These are phyloP conservation scores for Lepidium aucheri DNA, from an alignment of 345 rosid species.

Conservation along the genomic window DNA sequence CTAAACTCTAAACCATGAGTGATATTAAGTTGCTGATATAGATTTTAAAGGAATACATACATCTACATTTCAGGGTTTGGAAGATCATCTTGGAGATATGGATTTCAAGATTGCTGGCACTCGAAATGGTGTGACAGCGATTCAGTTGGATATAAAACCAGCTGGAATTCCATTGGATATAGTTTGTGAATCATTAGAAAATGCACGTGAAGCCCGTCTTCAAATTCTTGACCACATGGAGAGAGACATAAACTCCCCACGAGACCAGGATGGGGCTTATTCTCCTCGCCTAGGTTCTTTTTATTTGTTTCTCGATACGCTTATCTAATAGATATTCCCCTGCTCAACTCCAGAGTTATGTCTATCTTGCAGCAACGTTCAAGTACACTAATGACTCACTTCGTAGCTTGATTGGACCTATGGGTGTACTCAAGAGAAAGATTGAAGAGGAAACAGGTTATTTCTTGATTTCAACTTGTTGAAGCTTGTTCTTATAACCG, in stretches of 20 bases:
- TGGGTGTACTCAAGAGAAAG: conserved; percentile 69
- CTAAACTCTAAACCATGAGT: not conserved
- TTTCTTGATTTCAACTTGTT: not conserved
- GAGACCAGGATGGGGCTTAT: conserved; percentile 40
- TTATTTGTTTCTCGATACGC: not conserved
- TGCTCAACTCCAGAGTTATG: not conserved
- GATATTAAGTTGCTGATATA: not conserved
- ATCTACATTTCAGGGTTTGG: conserved; percentile 56
- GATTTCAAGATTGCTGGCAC: conserved; percentile 99
- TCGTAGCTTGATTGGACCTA: conserved; percentile 84
- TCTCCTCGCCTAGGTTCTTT: conserved; percentile 67
- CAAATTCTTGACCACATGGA: conserved; percentile 89
- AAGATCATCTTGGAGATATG: conserved; percentile 99
- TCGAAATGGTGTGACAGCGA: conserved; percentile 76
- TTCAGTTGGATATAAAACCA: conserved; percentile 96
- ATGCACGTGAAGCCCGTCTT: conserved; percentile 78
- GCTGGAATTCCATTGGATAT: conserved; percentile 97
- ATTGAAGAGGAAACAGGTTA: conserved; percentile 94
- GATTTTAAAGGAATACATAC: not conserved
- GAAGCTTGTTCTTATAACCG: conserved; percentile 1
- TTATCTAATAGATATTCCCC: not conserved
- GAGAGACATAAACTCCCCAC: conserved; percentile 60
- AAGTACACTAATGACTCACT: conserved; percentile 78
- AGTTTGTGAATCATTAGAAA: conserved; percentile 77
- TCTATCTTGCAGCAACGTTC: conserved; percentile 50